phyloP scores from a whole-genome alignment of 2,329 filamentous ascomycete species.

The Claviceps sp. region DNA sequence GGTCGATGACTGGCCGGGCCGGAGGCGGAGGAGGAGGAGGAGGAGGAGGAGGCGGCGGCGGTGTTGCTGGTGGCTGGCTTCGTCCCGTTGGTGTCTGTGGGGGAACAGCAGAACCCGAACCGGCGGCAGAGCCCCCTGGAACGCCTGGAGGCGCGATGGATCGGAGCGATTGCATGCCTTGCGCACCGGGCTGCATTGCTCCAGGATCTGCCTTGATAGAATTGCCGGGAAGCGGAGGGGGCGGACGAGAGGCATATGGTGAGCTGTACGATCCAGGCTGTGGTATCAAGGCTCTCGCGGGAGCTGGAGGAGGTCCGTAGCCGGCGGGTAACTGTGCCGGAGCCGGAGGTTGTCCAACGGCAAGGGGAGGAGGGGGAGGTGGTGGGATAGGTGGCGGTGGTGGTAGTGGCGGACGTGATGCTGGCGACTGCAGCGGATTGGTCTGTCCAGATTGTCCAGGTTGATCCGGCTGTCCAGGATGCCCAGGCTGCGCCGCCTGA shows the following conservation, averaged over 20 bases:
- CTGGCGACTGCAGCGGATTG: conserved; percentile 6
- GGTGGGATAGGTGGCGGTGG: background rate
- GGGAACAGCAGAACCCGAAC: conserved; percentile 3
- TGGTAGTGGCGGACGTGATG: background rate
- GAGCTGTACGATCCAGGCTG: conserved; percentile 23
- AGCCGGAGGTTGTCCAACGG: conserved; percentile 18
- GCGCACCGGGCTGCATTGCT: conserved; percentile 6
- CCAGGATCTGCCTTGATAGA: conserved; percentile 18
- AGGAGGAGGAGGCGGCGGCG: conserved; percentile 6
- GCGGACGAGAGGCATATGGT: conserved; percentile 23
- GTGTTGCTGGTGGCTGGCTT: conserved; percentile 13
- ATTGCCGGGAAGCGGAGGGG: conserved; percentile 15
- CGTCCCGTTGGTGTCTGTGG: conserved; percentile 9
- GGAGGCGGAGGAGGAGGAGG: conserved; percentile 7
- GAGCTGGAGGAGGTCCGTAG: conserved; percentile 23
- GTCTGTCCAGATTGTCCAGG: conserved; percentile 13
- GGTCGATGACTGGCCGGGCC: conserved; percentile 28
- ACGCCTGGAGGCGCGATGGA: background rate
- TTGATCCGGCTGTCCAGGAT: conserved; percentile 11
- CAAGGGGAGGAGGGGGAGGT: background rate
- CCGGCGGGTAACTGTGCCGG: conserved; percentile 20
- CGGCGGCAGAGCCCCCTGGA: background rate
- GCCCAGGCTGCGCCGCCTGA: conserved; percentile 14
- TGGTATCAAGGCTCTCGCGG: conserved; percentile 18
- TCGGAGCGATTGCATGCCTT: conserved; percentile 9